Evolutionary conservation across 2,329 filamentous ascomycete species (phyloP), one percentile per base, ranked within the genome.

Genomic region (Fusarium cyanostomum): DNA sequence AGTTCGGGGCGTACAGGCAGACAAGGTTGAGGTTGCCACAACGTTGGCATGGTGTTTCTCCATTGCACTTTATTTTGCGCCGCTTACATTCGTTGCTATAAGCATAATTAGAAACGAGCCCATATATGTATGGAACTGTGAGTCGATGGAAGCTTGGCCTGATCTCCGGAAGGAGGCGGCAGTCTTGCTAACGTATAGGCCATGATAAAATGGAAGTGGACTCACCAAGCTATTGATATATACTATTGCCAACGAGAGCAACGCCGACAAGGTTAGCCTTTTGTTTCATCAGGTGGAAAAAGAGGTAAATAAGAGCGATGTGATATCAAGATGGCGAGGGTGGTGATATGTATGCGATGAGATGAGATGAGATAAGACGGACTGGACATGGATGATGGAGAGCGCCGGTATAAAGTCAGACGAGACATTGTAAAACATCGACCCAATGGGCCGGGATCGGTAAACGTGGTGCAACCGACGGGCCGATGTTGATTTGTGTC

Each of bases 51-150:
- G 87, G 85, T 1, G 83, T 85, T 67, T 90, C 86, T 59, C 89
- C 89, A 74, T 90, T 91, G 76, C 89, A 91, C 74, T 91, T 91
- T 71, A 91, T 87, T 75, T 91, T 91, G 56, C 89, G 86, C n/a
- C 89, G 81, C 69, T 91, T 91, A 75, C 89, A 91, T 72, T 91
- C 88, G 71, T 90, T 91, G 68, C 89, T 90, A 30, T 27, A 15
- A 7, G 9, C 31, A 21, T 21, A 6, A 4, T 21, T 21, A 21
- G 21, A 4, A 21, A 21, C 21, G 21, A 21, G 21, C 21, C 21
- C 21, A 21, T 21, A 21, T 21, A 21, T 6, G 21, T 21, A 21
- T 21, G 4, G 21, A 6, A 21, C 4, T 21, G 21, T 6, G 6
- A 21, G 39, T 10, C 37, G 13, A 24, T 18, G 26, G 21, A 46